Conservation (phyloP, 2,329 filamentous ascomycete genomes). For the Corynespora cassiicola region DNA sequence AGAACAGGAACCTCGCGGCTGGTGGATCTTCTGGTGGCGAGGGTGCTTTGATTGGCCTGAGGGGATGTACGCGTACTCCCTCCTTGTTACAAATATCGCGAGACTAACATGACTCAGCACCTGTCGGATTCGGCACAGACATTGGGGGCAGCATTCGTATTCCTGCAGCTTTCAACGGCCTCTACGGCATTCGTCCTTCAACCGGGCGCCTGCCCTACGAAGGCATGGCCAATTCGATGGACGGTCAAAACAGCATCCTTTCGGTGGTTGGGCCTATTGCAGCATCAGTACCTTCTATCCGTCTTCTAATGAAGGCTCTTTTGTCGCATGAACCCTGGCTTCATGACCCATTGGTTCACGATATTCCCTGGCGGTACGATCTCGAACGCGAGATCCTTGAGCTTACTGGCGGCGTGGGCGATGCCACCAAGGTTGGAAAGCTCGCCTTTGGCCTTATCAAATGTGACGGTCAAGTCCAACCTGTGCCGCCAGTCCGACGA, state of each 20-base stretch:
- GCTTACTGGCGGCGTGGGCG: constrained; percentile 39
- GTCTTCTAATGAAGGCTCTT: constrained; percentile 63
- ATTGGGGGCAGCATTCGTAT: constrained; percentile 64
- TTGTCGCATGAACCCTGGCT: constrained; percentile 69
- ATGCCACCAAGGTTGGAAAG: constrained; percentile 21
- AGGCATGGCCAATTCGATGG: constrained; percentile 64
- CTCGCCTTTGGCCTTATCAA: constrained; percentile 41
- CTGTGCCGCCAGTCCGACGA: constrained; percentile 43
- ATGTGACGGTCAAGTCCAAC: constrained; percentile 43
- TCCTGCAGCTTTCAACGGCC: constrained; percentile 64
- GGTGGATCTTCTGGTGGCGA: constrained; percentile 69
- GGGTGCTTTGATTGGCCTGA: constrained; percentile 63
- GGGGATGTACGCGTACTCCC: constrained; percentile 49
- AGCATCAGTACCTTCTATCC: constrained; percentile 61
- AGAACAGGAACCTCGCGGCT: constrained; percentile 59
- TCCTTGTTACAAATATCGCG: background rate
- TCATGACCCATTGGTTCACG: constrained; percentile 68
- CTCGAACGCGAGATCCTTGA: constrained; percentile 43
- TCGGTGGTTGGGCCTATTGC: constrained; percentile 70
- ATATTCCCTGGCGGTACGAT: constrained; percentile 68
- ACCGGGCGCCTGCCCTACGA: constrained; percentile 56
- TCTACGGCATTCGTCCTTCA: constrained; percentile 64
- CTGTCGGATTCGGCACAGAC: constrained; percentile 65
- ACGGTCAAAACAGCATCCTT: constrained; percentile 68
- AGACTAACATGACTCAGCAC: constrained; percentile 28